Base-by-base conservation (phyloP, 257 asterid species). In the Coffea canephora region DNA sequence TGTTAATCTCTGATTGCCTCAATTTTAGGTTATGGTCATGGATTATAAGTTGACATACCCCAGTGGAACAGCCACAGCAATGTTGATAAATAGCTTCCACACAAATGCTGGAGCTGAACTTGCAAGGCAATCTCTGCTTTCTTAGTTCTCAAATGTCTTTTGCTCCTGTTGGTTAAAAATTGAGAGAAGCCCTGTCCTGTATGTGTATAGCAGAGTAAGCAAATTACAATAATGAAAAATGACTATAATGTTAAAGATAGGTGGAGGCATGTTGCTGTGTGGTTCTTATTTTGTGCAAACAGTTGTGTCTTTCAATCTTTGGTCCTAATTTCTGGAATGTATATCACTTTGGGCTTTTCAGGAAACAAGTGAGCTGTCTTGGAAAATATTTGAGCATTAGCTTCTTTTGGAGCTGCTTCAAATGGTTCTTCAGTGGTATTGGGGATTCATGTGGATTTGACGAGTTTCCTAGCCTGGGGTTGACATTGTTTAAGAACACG, bases 41-140 rank as follows among this genome's bases (percentile, higher is more conserved):
- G 98, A 87, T 76, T 91, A 93, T 87, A 93, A 84, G 85, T 86
- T 95, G 85, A 95, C 97, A 50, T 95, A 89, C 85, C 99, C 98
- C 76, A 95, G 98, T 82, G 99, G 99, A 84, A 95, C 99, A 84
- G 98, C 98, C 82, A 95, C 99, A 2, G 99, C 99, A 39, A 95
- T 93, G 99, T 81, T 95, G 87, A 95, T 95, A 79, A 95, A 95
- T 83, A 95, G 99, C 87, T 95, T 95, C 87, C 99, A 95, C 81
- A 95, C 99, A 74, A 90, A 81, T 84, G 84, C 96, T 77, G 99
- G 99, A 78, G 99, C 99, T 86, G 98, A 93, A 85, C 97, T 95
- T 87, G 98, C 99, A 82, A 84, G 93, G 99, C 88, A 83, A 81
- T 81, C 76, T 57, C 66, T 75, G 18, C 70, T 16, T 65, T 12